Percentiles rank a stretch among this genome's conserved stretches.
These are phyloP conservation scores for Russula brevipes DNA, from an alignment of 768 basidiomycete species.

Conservation along the genomic window DNA sequence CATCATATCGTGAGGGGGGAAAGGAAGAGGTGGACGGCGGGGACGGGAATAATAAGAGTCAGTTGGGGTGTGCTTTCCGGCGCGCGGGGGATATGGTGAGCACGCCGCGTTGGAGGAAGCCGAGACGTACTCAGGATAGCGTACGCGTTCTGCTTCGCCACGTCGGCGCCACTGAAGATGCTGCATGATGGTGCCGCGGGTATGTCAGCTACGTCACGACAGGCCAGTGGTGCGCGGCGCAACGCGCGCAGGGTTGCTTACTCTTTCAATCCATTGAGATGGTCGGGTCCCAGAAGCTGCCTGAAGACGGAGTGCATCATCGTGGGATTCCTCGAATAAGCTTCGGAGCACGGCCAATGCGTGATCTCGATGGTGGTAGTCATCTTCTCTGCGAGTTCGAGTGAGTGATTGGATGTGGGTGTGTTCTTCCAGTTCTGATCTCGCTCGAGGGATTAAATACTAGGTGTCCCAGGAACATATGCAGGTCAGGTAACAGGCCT, in stretches of 20 bases:
- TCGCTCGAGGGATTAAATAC: too few species aligned
- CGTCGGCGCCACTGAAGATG: neutral
- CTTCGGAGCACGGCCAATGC: neutral
- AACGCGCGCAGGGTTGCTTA: too few species aligned
- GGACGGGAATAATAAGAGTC: too few species aligned
- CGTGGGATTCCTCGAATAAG: neutral
- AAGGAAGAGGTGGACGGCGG: too few species aligned
- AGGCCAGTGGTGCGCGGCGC: too few species aligned
- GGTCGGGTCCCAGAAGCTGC: neutral
- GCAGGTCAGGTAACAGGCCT: too few species aligned
- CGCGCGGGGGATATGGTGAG: too few species aligned
- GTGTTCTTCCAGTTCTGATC: neutral
- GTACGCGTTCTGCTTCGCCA: neutral
- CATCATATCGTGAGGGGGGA: too few species aligned
- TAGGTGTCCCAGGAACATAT: too few species aligned
- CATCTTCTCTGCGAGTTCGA: neutral
- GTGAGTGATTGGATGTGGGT: neutral
- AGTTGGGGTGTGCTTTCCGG: too few species aligned
- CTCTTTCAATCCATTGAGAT: conserved; percentile 1
- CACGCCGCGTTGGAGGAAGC: neutral
- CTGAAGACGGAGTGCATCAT: conserved; percentile 1
- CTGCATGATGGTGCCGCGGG: neutral
- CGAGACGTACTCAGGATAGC: neutral
- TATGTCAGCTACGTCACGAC: too few species aligned
- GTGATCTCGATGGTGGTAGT: neutral